phyloP scores from a whole-genome alignment of 148 eudicot genomes.

The Pouteria glomerata region DNA sequence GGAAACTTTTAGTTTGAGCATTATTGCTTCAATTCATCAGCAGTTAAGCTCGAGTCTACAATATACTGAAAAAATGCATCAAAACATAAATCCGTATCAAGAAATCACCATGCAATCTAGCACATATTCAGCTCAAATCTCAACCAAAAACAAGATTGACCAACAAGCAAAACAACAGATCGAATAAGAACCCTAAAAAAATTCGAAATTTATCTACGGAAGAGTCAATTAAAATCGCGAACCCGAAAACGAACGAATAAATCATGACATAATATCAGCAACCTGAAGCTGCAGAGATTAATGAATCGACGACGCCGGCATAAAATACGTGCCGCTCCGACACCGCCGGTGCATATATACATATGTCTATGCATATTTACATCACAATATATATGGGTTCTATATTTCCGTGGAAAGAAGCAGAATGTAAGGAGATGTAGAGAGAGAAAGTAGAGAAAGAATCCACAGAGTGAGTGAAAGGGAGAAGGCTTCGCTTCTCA shows the following conservation, averaged over 20 bases:
- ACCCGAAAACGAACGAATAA: background rate
- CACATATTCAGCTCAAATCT: too few species aligned
- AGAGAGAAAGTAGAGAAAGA: constrained; percentile 1
- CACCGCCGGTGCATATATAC: background rate
- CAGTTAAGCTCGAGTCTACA: too few species aligned
- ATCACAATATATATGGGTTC: background rate
- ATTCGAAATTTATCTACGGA: background rate
- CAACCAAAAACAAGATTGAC: too few species aligned
- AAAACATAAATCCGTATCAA: background rate
- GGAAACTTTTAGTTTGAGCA: too few species aligned
- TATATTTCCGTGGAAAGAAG: background rate
- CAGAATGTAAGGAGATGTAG: background rate
- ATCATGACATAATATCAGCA: background rate
- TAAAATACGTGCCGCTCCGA: background rate
- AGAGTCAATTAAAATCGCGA: background rate
- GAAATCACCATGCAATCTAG: background rate
- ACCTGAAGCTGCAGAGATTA: background rate
- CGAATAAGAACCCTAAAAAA: background rate
- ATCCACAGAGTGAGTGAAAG: too few species aligned
- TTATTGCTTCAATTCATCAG: too few species aligned
- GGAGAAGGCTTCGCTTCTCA: too few species aligned
- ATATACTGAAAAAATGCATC: background rate
- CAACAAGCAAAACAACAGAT: background rate
- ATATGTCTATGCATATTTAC: background rate
- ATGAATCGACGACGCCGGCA: constrained; percentile 6